phyloP scores from a whole-genome alignment of 768 basidiomycete genomes.

The Naganishia vishniacii region DNA sequence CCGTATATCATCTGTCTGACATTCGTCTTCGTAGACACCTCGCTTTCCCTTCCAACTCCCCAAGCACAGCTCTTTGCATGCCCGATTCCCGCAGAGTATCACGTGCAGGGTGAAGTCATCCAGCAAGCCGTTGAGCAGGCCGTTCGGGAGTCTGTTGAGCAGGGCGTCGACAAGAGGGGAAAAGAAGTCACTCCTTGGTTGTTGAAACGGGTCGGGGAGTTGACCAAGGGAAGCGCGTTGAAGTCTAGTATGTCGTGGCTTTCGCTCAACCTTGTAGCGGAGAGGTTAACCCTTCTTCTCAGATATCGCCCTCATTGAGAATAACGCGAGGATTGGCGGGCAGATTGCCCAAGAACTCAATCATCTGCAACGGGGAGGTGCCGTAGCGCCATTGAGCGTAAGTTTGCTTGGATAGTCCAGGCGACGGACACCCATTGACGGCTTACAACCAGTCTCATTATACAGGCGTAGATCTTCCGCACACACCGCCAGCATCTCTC shows the following conservation, averaged over 20 bases:
- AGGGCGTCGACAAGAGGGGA: conserved; percentile 70
- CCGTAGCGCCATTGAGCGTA: neutral
- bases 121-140: conserved; percentile 79
- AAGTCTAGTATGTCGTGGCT: conserved; percentile 57
- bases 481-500: neutral
- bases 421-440: neutral
- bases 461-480: conserved; percentile 10
- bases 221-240: conserved; percentile 71
- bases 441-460: conserved; percentile 2
- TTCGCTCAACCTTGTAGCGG: neutral
- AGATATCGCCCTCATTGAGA: conserved; percentile 84
- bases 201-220: conserved; percentile 69
- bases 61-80: conserved; percentile 74
- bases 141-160: conserved; percentile 71
- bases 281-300: conserved; percentile 5
- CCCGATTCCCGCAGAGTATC: conserved; percentile 76
- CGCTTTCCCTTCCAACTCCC: conserved; percentile 64
- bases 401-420: neutral
- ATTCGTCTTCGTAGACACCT: conserved; percentile 56
- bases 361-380: conserved; percentile 7
- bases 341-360: conserved; percentile 36
- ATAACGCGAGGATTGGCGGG: conserved; percentile 73
- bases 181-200: conserved; percentile 96
- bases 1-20: neutral
- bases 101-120: conserved; percentile 61